Evolutionary conservation across 2,329 filamentous ascomycete genomes (phyloP), one percentile per base, ranked within the genome.

Genomic region (Verticillium tricorpus): DNA sequence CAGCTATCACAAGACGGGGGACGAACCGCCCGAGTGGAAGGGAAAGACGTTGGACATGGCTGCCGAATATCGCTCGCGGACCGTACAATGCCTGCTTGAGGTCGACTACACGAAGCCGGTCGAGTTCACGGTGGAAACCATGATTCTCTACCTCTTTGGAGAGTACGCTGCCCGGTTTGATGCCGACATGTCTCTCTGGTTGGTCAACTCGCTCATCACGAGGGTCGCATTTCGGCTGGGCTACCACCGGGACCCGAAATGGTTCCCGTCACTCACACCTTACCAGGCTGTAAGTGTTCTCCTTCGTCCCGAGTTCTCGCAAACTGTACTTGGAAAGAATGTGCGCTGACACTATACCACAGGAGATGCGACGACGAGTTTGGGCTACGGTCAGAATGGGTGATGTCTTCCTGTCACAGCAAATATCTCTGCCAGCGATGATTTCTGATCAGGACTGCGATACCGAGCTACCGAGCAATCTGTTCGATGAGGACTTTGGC

Each of bases 401-500:
- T 32, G 91, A 95, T 71, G 81, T 91, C 12, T 80, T 93, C 61
- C 92, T 93, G 69, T 94, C 91, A 1, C 89, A 91, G 64, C 89
- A 92, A 69, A 80, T 87, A 2, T 85, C 83, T n/a, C 71, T 87
- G 22, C 84, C 85, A 5, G 83, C 77, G 64, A 92, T 93, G 82
- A 88, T 93, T 31, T 85, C 89, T 65, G 83, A 89, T 14, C 82
- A 89, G 57, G 88, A 93, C 70, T 92, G 87, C 61, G 92, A 95
- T 69, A 89, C 90, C 0, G 83, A 89, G 67, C 76, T 91, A 6
- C 91, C 91, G 1, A 85, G 87, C 61, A 95, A 94, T 69, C 83
- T 94, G 17, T 91, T 91, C 70, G 91, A 95, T 67, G 90, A 93
- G 65, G 91, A 94, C 67, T 88, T 95, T 45, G 83, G 87, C 56